Evolutionary conservation across 192 early-diverging fungal genomes (phyloP).

Genomic region (Coemansia sp.): DNA sequence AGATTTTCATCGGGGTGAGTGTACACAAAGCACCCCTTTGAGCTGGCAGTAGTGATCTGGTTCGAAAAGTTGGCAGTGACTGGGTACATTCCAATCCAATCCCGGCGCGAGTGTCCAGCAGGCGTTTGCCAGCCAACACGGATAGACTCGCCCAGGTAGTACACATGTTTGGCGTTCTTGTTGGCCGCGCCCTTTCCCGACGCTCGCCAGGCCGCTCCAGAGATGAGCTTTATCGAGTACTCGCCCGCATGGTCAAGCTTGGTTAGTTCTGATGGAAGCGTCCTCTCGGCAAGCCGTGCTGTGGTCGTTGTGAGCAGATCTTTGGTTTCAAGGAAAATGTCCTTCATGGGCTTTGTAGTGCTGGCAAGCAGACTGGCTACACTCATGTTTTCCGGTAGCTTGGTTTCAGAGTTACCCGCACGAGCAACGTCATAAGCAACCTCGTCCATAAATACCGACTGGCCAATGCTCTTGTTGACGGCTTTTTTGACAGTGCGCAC

Average conservation of each 20-base stretch:
- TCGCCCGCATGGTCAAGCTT: conserved; percentile 22
- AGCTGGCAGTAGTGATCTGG: conserved; percentile 75
- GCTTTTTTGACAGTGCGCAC: conserved; percentile 57
- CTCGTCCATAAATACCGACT: conserved; percentile 37
- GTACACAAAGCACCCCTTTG: conserved; percentile 71
- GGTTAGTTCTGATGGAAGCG: conserved; percentile 43
- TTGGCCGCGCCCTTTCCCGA: conserved; percentile 3
- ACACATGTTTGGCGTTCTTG: conserved; percentile 27
- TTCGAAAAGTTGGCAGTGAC: conserved; percentile 72
- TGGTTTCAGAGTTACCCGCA: background rate
- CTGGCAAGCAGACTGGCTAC: conserved; percentile 57
- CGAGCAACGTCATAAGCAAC: background rate
- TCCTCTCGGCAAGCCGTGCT: conserved; percentile 45
- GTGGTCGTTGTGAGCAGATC: conserved; percentile 51
- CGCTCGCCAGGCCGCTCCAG: conserved; percentile 27
- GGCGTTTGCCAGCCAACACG: conserved; percentile 73
- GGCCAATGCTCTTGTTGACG: conserved; percentile 51
- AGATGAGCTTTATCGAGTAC: conserved; percentile 31
- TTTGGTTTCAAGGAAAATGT: conserved; percentile 60
- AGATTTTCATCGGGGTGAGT: conserved; percentile 58
- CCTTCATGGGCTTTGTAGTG: conserved; percentile 63
- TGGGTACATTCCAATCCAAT: conserved; percentile 94
- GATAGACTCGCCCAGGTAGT: conserved; percentile 77
- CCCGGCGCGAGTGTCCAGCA: conserved; percentile 66
- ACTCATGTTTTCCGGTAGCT: conserved; percentile 11